Evolutionary conservation across 306 rosid species (phyloP), one percentile per base, ranked within the genome.

Genomic region (Quercus cerris): DNA sequence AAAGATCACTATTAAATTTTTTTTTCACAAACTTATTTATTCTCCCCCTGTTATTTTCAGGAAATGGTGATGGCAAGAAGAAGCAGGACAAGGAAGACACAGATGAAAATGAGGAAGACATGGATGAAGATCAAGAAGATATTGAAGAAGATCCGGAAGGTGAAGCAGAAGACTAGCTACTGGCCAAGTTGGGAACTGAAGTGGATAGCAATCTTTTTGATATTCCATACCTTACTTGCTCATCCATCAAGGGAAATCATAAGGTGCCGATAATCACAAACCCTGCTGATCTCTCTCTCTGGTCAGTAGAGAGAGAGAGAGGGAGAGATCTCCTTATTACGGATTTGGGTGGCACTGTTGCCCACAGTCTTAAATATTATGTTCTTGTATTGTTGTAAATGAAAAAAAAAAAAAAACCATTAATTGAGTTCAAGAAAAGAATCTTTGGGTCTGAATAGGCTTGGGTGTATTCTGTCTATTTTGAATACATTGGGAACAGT

Each of bases 1-100:
- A 33, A n/a, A 67, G 5, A 25, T 27, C 3, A 6, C 71, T 8
- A 67, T 15, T 76, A 56, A 17, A 66, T 63, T 6, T 54, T 5
- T 5, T 55, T 55, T 15, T 70, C 76, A 4, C 12, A 6, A 49
- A 6, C 62, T 17, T 51, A 35, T 23, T 4, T 30, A 51, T 56
- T 79, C 69, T 77, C 7, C 23, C 46, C 62, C 77, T 54, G 8
- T 75, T 56, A 63, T n/a, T 56, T 9, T 80, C 63, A 86, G 97
- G 85, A 74, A 79, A 84, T 23, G 31, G 30, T 57, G 89, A 88
- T 61, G 88, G 87, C 54, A 79, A 91, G 88, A 86, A 84, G 66
- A 41, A 74, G 82, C 79, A 77, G 69, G 84, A 87, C 14, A 27
- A 77, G 14, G 59, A 57, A 22, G 82, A 72, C 41, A 64, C n/a